Percentiles rank a stretch among this genome's conserved stretches.
Evolutionary conservation across 2,329 filamentous ascomycete genomes (phyloP).

Genomic region (Hymenoscyphus fraxineus): DNA sequence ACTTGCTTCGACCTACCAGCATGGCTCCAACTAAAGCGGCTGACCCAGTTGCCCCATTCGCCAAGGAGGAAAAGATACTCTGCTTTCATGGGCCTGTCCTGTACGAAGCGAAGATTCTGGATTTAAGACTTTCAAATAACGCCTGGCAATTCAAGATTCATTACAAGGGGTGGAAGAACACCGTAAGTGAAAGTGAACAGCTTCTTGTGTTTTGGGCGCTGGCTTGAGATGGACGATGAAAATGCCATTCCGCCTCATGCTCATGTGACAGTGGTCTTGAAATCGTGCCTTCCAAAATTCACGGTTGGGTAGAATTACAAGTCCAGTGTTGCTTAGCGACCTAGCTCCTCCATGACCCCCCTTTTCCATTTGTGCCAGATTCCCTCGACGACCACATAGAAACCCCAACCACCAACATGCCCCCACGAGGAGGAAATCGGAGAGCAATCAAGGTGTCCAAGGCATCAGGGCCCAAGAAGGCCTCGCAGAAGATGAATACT

Average conservation of each 20-base stretch:
- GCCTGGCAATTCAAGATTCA: conserved; percentile 86
- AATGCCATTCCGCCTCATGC: neutral
- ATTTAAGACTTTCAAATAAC: conserved; percentile 64
- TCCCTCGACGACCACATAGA: neutral
- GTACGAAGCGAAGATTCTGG: conserved; percentile 94
- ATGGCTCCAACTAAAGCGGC: conserved; percentile 33
- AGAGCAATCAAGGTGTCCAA: neutral
- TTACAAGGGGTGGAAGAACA: conserved; percentile 99
- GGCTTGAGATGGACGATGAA: neutral
- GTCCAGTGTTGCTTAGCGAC: neutral
- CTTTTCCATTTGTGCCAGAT: neutral
- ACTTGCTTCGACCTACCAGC: neutral
- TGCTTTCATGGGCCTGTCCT: conserved; percentile 97
- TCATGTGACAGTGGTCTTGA: neutral
- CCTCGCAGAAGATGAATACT: conserved; percentile 9
- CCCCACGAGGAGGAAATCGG: neutral
- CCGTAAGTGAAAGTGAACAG: conserved; percentile 49
- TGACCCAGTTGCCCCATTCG: conserved; percentile 27
- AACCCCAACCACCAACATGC: neutral
- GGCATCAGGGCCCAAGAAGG: neutral
- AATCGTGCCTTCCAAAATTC: conserved; percentile 9
- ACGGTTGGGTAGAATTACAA: neutral
- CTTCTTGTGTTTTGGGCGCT: neutral
- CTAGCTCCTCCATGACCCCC: neutral
- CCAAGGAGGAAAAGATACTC: conserved; percentile 86